Base-by-base conservation (phyloP, 345 rosid species). In the Cardamine occulta region DNA sequence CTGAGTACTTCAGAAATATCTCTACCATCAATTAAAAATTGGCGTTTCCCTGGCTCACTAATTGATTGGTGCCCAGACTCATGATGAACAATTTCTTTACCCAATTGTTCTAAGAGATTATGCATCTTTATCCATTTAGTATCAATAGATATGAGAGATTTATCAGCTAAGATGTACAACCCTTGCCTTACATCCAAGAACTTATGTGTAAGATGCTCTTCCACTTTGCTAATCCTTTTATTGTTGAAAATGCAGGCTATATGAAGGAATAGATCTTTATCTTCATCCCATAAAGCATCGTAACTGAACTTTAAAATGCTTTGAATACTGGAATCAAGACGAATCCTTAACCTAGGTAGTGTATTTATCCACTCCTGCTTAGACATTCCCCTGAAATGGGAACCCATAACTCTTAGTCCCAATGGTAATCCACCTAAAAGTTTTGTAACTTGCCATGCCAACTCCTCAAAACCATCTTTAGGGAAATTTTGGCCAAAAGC, bases 1-100 rank as follows among this genome's bases (percentile, higher is more conserved):
- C 35, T 55, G 19, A 55, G 60, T 55, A 55, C 19, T 55, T 55
- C 19, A 55, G 1, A 54, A 54, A 54, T 26, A 54, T 54, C 59
- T 54, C 11, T 54, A 12, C 18, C 5, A 54, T 54, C 35, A 55
- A 55, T 37, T 3, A 28, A 55, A 47, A 63, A 63, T 15, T 63
- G 68, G 2, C 68, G n/a, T 0, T 63, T 26, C 6, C 54, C 55
- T 4, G 39, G 68, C 4, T 63, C 70, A 12, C 3, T 4, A 48
- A 29, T 18, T 1, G 29, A 6, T 18, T 65, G 70, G 3, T n/a
- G 47, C 10, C 59, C 9, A 6, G 0, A 18, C 59, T 26, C 18
- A 26, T 54, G 18, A 29, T 19, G 28, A 0, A 18, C 58, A 12
- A 66, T 68, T 8, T 53, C 72, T 68, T 9, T 53, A 37, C 51